Conservation (phyloP, 495 filamentous ascomycete species). For the Thermothielavioides terrestris region DNA sequence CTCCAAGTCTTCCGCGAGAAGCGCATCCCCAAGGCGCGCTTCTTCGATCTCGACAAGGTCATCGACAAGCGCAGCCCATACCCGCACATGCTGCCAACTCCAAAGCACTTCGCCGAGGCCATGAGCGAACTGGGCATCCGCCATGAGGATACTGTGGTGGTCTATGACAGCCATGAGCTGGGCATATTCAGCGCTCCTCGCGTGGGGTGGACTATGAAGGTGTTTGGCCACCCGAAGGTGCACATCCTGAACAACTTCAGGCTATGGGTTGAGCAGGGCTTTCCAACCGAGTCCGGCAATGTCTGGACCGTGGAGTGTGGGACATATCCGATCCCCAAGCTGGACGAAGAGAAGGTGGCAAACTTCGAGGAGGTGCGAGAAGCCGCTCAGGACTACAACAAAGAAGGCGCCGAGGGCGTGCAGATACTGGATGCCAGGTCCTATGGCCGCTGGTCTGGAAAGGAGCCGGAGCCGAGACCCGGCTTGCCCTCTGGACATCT, state of each 20-base stretch:
- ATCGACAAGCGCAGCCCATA: conserved; percentile 82
- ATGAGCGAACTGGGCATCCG: conserved; percentile 84
- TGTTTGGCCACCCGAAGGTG: conserved; percentile 85
- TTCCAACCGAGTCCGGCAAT: conserved; percentile 72
- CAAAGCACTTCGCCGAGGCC: conserved; percentile 69
- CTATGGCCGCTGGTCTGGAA: conserved; percentile 69
- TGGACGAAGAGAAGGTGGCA: conserved; percentile 41
- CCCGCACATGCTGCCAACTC: conserved; percentile 90
- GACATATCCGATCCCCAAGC: conserved; percentile 45
- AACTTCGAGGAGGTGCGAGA: conserved; percentile 71
- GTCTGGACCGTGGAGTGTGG: conserved; percentile 51
- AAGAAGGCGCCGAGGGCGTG: conserved; percentile 69
- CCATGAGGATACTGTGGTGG: conserved; percentile 77
- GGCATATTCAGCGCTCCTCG: conserved; percentile 92
- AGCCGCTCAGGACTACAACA: conserved; percentile 62
- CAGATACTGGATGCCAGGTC: conserved; percentile 89
- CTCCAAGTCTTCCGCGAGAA: conserved; percentile 62
- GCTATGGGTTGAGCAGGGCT: conserved; percentile 73
- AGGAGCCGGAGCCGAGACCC: conserved; percentile 75
- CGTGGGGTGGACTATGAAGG: conserved; percentile 83
- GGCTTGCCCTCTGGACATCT: conserved; percentile 89
- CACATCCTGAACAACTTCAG: conserved; percentile 93
- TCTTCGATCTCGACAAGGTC: conserved; percentile 90
- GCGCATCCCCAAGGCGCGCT: conserved; percentile 80
- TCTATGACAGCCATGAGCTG: conserved; percentile 81